Base-by-base conservation (phyloP, 2,329 filamentous ascomycete species). In the Colletotrichum sansevieriae region DNA sequence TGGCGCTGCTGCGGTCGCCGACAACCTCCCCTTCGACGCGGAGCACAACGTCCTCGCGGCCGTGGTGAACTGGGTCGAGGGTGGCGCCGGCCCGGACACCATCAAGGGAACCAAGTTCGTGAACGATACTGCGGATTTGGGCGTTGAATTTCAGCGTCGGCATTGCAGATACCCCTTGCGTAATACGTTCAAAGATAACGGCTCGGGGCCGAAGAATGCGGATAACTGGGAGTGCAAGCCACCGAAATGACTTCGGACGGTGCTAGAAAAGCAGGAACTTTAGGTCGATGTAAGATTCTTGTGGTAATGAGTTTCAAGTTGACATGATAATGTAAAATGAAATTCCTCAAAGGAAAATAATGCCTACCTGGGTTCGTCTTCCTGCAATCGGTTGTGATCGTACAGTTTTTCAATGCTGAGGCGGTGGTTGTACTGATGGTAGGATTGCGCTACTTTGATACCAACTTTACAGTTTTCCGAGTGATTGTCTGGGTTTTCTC, bases 21-120 rank as follows among this genome's bases (percentile, higher is more conserved):
- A 73, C 3, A 71, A 59, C 0, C 68, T 76, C 9, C 69, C 70
- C 2, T 77, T 75, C 43, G 73, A 83, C 15, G 77, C 80, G 0
- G 73, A 79, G 6, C 73, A 80, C 22, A 87, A 87, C 22, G 77
- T 85, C 0, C 73, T 87, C 4, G 79, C 82, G 61, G 81, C 83
- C 0, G 75, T 87, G 3, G 83, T 87, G 0, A 75, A 80, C 20
- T 86, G 84, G 84, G 83, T 86, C 0, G 84, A 83, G 72, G 70
- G 76, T 9, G 79, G 76, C 0, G 44, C 75, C 11, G 81, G 81
- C 0, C 84, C 85, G 0, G 81, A 83, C 29, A 75, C 76, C 3
- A 59, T 80, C 3, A 71, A 74, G n/a, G 80, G 80, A 0, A 79
- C 78, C 0, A 78, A 77, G n/a, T 80, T 76, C 47, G 72, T 74